Evolutionary conservation across 2,329 filamentous ascomycete genomes (phyloP).

Genomic region (Fusarium dimerum): DNA sequence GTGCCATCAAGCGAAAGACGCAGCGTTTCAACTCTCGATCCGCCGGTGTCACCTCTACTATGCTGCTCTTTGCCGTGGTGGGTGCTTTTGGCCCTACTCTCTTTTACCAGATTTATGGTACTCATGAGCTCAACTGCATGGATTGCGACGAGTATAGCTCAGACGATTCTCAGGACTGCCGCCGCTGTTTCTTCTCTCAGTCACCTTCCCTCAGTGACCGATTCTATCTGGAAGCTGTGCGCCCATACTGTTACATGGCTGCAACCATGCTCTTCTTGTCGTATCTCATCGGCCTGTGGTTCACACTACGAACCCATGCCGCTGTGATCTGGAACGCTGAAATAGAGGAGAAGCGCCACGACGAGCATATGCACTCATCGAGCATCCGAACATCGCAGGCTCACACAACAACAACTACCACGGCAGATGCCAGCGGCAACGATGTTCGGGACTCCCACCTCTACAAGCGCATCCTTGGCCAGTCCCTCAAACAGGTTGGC

Average conservation of each 20-base stretch:
- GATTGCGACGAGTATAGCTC: slow-evolving; percentile 54
- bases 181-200: slow-evolving; percentile 92
- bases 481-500: slow-evolving; percentile 84
- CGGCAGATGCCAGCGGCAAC: slow-evolving; percentile 49
- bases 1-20: slow-evolving; percentile 95
- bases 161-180: slow-evolving; percentile 69
- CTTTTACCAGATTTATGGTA: slow-evolving; percentile 98
- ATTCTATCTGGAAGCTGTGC: slow-evolving; percentile 88
- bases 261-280: slow-evolving; percentile 85
- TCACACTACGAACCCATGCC: slow-evolving; percentile 92
- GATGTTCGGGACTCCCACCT: slow-evolving; percentile 86
- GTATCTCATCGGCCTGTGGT: slow-evolving; percentile 91
- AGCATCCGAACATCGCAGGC: slow-evolving; percentile 37
- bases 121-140: slow-evolving; percentile 89
- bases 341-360: slow-evolving; percentile 71
- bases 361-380: slow-evolving; percentile 46
- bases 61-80: slow-evolving; percentile 95
- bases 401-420: slow-evolving; percentile 39
- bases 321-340: slow-evolving; percentile 96
- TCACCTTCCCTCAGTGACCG: slow-evolving; percentile 78
- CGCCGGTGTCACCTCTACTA: slow-evolving; percentile 94
- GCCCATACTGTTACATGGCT: slow-evolving; percentile 90
- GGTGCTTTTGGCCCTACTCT: slow-evolving; percentile 93
- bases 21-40: slow-evolving; percentile 97
- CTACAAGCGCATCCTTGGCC: slow-evolving; percentile 90